Evolutionary conservation across 106 monocot species (phyloP).

Genomic region (Dendrobium chrysotoxum): DNA sequence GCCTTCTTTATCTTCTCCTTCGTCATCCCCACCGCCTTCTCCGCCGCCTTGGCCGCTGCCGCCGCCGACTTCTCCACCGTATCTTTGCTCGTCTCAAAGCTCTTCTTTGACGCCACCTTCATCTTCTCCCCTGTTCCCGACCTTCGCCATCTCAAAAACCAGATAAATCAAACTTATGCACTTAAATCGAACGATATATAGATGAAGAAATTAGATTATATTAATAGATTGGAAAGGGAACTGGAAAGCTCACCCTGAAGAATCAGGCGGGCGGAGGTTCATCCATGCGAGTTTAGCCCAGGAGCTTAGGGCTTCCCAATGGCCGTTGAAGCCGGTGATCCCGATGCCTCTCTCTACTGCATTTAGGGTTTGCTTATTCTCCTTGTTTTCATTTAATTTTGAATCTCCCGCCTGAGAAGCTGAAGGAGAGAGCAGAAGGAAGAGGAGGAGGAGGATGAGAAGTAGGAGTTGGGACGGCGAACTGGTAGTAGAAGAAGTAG

Average conservation of each 20-base stretch:
- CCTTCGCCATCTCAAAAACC: not conserved
- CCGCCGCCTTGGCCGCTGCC: not conserved
- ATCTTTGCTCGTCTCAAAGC: not conserved
- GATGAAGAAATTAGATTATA: not conserved
- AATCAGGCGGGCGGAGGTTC: conserved; percentile 29
- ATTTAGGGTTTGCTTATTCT: conserved; percentile 8
- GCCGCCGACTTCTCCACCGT: not conserved
- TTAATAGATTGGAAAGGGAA: not conserved
- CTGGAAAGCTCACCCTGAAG: conserved; percentile 13
- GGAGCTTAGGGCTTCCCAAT: conserved; percentile 24
- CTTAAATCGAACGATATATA: not conserved
- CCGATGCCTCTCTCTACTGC: conserved; percentile 49
- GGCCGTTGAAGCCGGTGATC: conserved; percentile 29
- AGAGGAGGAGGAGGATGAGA: not conserved
- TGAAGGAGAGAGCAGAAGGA: not conserved
- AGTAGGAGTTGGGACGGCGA: not conserved
- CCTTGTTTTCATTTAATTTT: not conserved
- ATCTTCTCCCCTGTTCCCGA: not conserved
- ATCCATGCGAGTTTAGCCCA: conserved; percentile 47
- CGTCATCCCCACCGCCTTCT: not conserved
- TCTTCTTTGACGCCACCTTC: conserved; percentile 6
- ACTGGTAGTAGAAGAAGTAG: not conserved
- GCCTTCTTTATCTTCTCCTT: conserved; percentile 1
- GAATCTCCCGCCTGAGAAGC: not conserved
- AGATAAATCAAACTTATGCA: not conserved